Conservation (phyloP, 176 grass and related monocot species). For the Triticum urartu region DNA sequence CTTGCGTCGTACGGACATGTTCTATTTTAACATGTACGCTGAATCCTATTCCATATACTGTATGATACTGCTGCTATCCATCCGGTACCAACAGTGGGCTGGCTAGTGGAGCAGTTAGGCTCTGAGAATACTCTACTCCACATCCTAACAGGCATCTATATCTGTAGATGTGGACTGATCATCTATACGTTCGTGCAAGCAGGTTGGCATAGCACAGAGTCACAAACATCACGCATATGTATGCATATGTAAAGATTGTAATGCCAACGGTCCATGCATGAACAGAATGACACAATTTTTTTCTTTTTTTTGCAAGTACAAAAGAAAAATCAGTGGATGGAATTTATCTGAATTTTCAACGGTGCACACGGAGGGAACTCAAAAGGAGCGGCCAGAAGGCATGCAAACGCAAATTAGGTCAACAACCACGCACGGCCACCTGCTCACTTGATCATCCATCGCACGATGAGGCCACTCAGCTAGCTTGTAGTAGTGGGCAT, state of each 20-base stretch:
- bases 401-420: background rate
- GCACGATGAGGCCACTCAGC: background rate
- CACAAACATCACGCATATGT: background rate
- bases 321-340: background rate
- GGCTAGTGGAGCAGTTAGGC: slow-evolving; percentile 14
- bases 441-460: background rate
- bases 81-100: background rate
- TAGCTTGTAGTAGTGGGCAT: background rate
- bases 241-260: no score
- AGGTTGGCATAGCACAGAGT: background rate
- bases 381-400: slow-evolving; percentile 15
- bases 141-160: no score
- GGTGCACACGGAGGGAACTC: background rate
- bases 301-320: background rate
- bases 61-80: background rate
- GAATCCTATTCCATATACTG: background rate
- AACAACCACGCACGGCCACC: background rate
- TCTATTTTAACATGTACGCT: background rate
- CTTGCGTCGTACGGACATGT: background rate
- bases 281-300: background rate
- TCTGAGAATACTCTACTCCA: background rate
- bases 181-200: background rate
- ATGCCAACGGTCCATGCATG: background rate
- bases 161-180: no score
- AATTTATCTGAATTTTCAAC: slow-evolving; percentile 8